A percentile compares a stretch with the other conserved stretches of the same genome.
Evolutionary conservation across 148 eudicot genomes (phyloP).

Genomic region (Camellia granthamiana): DNA sequence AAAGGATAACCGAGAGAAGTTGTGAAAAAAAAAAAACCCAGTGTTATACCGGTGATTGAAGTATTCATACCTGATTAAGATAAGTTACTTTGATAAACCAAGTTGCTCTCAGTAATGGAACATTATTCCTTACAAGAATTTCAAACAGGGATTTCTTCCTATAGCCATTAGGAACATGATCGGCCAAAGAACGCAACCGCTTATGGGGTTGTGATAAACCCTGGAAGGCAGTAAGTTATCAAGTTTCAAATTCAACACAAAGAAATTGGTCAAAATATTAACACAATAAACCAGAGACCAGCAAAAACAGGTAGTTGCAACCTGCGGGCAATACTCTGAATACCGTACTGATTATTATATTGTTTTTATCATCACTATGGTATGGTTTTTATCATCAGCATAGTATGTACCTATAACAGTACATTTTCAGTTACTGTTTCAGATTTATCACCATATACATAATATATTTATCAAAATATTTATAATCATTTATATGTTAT

Average conservation of each 20-base stretch:
- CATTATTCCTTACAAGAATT: conserved; percentile 83
- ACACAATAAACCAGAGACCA: neutral
- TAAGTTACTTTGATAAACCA: conserved; percentile 97
- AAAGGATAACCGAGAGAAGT: neutral
- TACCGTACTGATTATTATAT: too few species aligned
- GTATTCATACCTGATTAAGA: conserved; percentile 77
- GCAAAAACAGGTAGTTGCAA: conserved; percentile 1
- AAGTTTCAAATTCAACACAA: neutral
- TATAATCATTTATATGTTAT: too few species aligned
- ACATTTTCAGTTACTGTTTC: too few species aligned
- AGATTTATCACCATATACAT: too few species aligned
- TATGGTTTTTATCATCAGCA: too few species aligned
- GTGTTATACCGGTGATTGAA: neutral
- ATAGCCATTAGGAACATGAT: conserved; percentile 86
- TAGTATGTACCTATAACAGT: too few species aligned
- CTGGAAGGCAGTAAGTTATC: conserved; percentile 38
- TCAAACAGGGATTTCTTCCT: conserved; percentile 74
- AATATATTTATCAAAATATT: too few species aligned
- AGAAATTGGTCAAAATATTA: neutral
- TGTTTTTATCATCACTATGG: too few species aligned
- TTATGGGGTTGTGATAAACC: conserved; percentile 94
- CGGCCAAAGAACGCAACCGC: conserved; percentile 83
- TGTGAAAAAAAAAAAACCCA: neutral
- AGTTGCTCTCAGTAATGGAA: conserved; percentile 92
- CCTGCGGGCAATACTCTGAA: too few species aligned